Evolutionary conservation across 768 basidiomycete species (phyloP).

Genomic region (Candolleomyces aberdarensis): DNA sequence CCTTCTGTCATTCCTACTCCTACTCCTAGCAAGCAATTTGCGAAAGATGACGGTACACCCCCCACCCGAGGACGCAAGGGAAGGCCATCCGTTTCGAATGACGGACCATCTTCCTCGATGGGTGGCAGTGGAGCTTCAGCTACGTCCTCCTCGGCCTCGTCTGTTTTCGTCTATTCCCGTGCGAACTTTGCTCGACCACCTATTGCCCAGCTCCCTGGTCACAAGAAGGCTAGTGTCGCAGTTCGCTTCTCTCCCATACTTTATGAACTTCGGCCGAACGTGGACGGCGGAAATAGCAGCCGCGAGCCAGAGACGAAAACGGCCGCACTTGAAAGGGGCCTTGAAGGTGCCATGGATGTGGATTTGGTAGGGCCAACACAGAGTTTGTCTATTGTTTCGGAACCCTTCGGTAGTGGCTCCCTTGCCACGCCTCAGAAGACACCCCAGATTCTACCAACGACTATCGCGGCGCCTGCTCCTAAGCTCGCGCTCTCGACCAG

Average conservation of each 20-base stretch:
- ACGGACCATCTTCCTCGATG: constrained; percentile 14
- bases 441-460: constrained; percentile 20
- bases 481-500: constrained; percentile 32
- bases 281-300: constrained; percentile 29
- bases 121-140: constrained; percentile 19
- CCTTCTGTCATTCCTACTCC: constrained; percentile 52
- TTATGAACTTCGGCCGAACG: constrained; percentile 79
- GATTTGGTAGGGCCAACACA: constrained; percentile 51
- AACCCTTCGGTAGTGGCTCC: constrained; percentile 11
- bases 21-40: constrained; percentile 17
- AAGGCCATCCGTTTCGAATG: constrained; percentile 3
- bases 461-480: constrained; percentile 50
- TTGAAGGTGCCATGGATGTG: constrained; percentile 58
- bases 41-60: constrained; percentile 38
- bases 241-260: constrained; percentile 92
- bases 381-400: not conserved
- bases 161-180: constrained; percentile 93
- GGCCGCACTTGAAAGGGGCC: constrained; percentile 65
- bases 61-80: constrained; percentile 59
- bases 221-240: constrained; percentile 93
- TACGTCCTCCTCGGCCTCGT: constrained; percentile 40
- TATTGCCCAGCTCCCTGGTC: constrained; percentile 91
- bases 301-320: constrained; percentile 32
- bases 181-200: constrained; percentile 93
- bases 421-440: constrained; percentile 33